phyloP scores from a whole-genome alignment of 176 grass and related monocot genomes.

The Panicum miliaceum region DNA sequence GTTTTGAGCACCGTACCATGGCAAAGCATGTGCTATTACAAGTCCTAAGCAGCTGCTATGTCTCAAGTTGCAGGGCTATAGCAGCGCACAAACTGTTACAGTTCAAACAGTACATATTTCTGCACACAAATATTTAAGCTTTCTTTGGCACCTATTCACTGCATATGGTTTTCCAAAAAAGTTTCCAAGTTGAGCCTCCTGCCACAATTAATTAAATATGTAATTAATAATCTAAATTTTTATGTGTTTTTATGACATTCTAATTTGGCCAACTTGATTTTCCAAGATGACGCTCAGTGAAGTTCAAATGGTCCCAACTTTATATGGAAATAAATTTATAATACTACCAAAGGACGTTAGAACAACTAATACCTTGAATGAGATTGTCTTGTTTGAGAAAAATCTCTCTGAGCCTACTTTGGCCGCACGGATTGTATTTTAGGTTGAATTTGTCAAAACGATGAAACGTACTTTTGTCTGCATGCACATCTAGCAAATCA shows the following conservation, averaged over 20 bases:
- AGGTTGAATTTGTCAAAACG: conserved; percentile 99
- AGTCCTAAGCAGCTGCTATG: neutral
- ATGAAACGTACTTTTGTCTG: conserved; percentile 99
- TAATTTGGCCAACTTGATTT: neutral
- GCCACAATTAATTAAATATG: conserved; percentile 25
- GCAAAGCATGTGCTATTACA: conserved; percentile 1
- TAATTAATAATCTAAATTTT: conserved; percentile 2
- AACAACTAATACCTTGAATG: conserved; percentile 83
- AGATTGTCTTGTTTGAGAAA: conserved; percentile 99
- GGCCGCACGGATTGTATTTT: conserved; percentile 98
- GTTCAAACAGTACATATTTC: conserved; percentile 12
- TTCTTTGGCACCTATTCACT: conserved; percentile 22
- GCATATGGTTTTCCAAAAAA: neutral
- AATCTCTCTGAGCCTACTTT: conserved; percentile 96
- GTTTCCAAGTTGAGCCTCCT: neutral
- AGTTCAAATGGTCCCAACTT: neutral
- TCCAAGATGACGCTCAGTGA: neutral
- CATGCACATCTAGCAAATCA: conserved; percentile 98
- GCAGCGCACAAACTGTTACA: neutral
- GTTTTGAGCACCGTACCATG: neutral
- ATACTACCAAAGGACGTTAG: conserved; percentile 7
- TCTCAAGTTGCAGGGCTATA: conserved; percentile 5
- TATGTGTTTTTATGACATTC: neutral
- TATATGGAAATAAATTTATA: conserved; percentile 23
- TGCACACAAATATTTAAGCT: conserved; percentile 9